Evolutionary conservation across 1,284 basidiomycete species (phyloP).

Genomic region (Rhodotorula sp.): DNA sequence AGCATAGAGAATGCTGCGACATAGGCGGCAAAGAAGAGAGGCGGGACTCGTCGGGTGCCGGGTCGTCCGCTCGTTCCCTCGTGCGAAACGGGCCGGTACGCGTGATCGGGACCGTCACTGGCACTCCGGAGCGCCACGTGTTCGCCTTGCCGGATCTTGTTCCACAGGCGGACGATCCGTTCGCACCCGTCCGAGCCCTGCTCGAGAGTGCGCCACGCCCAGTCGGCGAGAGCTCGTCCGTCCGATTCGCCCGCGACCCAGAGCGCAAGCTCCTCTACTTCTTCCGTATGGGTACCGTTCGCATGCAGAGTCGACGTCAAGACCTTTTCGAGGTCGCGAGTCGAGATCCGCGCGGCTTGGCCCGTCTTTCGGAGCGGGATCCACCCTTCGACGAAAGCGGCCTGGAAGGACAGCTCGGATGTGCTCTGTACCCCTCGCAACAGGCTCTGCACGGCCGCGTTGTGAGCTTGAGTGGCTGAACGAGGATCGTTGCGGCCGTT

Average conservation of each 20-base stretch:
- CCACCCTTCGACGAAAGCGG: slow-evolving; percentile 31
- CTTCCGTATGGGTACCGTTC: slow-evolving; percentile 1
- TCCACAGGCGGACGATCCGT: slow-evolving; percentile 30
- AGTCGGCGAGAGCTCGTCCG: slow-evolving; percentile 10
- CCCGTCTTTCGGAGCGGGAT: slow-evolving; percentile 18
- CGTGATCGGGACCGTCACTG: neutral
- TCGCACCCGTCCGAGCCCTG: slow-evolving; percentile 10
- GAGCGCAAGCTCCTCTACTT: slow-evolving; percentile 22
- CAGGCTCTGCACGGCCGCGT: slow-evolving; percentile 13
- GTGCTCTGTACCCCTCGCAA: neutral
- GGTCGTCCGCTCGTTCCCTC: neutral
- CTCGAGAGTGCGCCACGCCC: slow-evolving; percentile 25
- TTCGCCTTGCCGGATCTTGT: slow-evolving; percentile 14
- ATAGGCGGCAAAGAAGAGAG: slow-evolving; percentile 17
- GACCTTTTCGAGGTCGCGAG: slow-evolving; percentile 16
- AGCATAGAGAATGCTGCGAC: slow-evolving; percentile 14
- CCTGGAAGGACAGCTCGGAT: slow-evolving; percentile 6
- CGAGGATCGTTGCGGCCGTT: neutral
- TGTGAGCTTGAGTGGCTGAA: neutral
- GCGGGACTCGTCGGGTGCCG: neutral
- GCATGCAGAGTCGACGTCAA: slow-evolving; percentile 1
- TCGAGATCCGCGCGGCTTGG: slow-evolving; percentile 8
- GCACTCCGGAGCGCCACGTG: slow-evolving; percentile 13
- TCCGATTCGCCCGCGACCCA: slow-evolving; percentile 22
- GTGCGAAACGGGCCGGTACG: neutral